Evolutionary conservation across 331 rosid genomes (phyloP).

Genomic region (Malus hybrid): DNA sequence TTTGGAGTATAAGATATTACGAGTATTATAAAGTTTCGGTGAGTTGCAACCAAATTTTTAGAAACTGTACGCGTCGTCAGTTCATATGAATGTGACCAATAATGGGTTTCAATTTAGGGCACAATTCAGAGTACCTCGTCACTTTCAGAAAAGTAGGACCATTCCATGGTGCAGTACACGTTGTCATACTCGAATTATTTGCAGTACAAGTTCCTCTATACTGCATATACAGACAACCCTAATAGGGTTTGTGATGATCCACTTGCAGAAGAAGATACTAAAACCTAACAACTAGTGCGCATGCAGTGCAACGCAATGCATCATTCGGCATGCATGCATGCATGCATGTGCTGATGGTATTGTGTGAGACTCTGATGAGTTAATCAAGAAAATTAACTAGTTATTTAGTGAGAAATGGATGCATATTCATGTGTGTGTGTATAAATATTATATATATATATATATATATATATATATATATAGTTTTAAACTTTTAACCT

Average conservation of each 20-base stretch:
- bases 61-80: neutral
- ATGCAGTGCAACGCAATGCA: too few relatives aligned
- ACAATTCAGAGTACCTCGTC: neutral
- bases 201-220: constrained; percentile 8
- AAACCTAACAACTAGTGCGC: neutral
- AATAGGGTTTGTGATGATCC: neutral
- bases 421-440: too few relatives aligned
- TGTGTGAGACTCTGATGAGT: too few relatives aligned
- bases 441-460: neutral
- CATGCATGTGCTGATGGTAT: too few relatives aligned
- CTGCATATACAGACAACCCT: neutral
- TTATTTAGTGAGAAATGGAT: too few relatives aligned
- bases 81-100: neutral
- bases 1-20: neutral
- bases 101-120: neutral
- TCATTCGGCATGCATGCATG: too few relatives aligned
- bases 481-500: neutral
- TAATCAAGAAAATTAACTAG: too few relatives aligned
- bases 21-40: neutral
- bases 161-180: neutral
- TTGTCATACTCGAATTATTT: constrained; percentile 4
- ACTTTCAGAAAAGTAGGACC: neutral
- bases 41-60: neutral
- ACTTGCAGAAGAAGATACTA: neutral
- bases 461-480: neutral